Percentiles rank a stretch among this genome's conserved stretches.
These are phyloP conservation scores for Coemansia sp. DNA, from an alignment of 192 early-diverging fungal genomes.

Conservation along the genomic window DNA sequence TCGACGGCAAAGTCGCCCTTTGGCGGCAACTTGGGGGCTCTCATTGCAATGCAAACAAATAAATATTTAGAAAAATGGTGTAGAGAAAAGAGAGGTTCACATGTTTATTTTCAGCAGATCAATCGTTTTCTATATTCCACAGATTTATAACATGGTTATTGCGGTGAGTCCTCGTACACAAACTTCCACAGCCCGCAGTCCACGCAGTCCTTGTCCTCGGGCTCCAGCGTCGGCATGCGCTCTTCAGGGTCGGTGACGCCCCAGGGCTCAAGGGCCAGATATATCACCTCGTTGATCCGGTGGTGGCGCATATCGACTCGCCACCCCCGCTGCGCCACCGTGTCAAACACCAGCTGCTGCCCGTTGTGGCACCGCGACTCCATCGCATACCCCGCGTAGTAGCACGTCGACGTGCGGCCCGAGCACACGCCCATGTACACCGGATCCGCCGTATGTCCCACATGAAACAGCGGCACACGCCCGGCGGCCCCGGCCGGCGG, in stretches of 20 bases:
- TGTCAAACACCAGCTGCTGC: slow-evolving; percentile 64
- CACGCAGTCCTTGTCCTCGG: slow-evolving; percentile 57
- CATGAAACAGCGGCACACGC: slow-evolving; percentile 80
- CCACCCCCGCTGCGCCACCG: slow-evolving; percentile 62
- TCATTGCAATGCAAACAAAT: slow-evolving; percentile 3
- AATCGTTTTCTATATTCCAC: not conserved
- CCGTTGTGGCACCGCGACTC: slow-evolving; percentile 87
- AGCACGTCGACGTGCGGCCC: slow-evolving; percentile 62
- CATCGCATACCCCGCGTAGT: slow-evolving; percentile 69
- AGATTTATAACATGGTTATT: slow-evolving; percentile 6
- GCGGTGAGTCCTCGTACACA: slow-evolving; percentile 50
- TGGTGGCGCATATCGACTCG: slow-evolving; percentile 75
- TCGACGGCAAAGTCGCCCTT: slow-evolving; percentile 23
- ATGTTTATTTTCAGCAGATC: not conserved
- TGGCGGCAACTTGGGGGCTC: not conserved
- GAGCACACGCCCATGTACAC: slow-evolving; percentile 84
- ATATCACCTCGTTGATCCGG: slow-evolving; percentile 74
- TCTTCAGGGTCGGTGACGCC: slow-evolving; percentile 36
- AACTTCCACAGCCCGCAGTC: slow-evolving; percentile 84
- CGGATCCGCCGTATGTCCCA: slow-evolving; percentile 89
- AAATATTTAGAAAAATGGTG: not conserved
- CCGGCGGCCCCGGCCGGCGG: slow-evolving; percentile 55
- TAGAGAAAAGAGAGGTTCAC: not conserved
- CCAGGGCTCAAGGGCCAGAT: slow-evolving; percentile 55
- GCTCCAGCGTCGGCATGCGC: slow-evolving; percentile 28